Conservation (phyloP, 768 basidiomycete genomes). For the Termitomyces sp. region DNA sequence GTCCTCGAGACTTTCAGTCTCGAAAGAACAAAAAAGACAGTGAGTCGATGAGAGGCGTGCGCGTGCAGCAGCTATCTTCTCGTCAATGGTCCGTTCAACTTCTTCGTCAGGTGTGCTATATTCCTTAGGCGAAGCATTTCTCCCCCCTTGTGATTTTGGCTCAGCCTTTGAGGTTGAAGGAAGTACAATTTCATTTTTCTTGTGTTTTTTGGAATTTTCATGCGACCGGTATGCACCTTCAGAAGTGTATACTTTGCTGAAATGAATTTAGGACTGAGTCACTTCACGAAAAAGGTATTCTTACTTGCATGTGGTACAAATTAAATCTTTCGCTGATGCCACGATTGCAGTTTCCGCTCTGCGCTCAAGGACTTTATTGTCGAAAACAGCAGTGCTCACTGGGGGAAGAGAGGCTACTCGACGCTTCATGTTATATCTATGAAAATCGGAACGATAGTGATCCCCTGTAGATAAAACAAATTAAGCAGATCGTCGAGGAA, state of each 20-base stretch:
- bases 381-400: conserved; percentile 70
- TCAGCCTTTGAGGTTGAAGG: not conserved
- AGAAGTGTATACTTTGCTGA: conserved; percentile 83
- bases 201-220: conserved; percentile 84
- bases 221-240: conserved; percentile 90
- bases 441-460: conserved; percentile 93
- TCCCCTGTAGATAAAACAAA: conserved; percentile 40
- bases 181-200: conserved; percentile 48
- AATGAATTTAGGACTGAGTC: not conserved
- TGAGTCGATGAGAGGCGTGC: conserved; percentile 54
- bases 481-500: not conserved
- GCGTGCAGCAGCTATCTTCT: conserved; percentile 69
- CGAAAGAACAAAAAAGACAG: conserved; percentile 82
- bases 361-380: conserved; percentile 83
- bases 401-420: conserved; percentile 88
- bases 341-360: conserved; percentile 69
- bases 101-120: conserved; percentile 40
- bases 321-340: conserved; percentile 51
- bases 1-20: conserved; percentile 46
- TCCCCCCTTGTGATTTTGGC: conserved; percentile 13
- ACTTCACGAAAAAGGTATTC: conserved; percentile 23
- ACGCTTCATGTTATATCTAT: conserved; percentile 98
- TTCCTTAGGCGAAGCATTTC: conserved; percentile 17
- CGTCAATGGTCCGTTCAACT: conserved; percentile 56
- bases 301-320: conserved; percentile 83